Base-by-base conservation (phyloP, 2,329 filamentous ascomycete genomes). In the Acrocalymma vagum region DNA sequence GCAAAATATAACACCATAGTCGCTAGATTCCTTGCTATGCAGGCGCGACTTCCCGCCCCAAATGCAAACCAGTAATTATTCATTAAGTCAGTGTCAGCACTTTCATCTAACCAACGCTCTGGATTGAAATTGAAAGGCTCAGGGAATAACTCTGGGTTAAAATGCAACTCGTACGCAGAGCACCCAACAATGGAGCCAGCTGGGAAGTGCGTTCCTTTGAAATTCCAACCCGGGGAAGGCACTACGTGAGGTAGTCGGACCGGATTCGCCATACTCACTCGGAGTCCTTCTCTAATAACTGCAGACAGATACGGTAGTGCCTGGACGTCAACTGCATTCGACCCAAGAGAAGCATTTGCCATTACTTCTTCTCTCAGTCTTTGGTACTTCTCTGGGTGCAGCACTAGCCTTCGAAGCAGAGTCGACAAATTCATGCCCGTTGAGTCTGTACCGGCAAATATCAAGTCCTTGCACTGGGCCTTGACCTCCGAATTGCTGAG, bases 391-490 rank as follows among this genome's bases (percentile, higher is more conserved):
- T 51, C 46, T 1, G 61, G 59, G 38, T 55, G 28, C 29, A 58
- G 30, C 2, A 46, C 36, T 1, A 60, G 44, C 17, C 41, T 45
- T 17, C 55, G 52, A 18, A 55, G 48, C 20, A 64, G 50, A 1
- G 52, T 60, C 5, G 60, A 54, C 16, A 61, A 37, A 29, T 62
- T 65, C 60, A 63, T 61, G 3, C 58, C 56, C 2, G 60, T 59
- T 0, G 53, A 58, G 15, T 65, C 60, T 13, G 62, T 63, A 0
- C 63, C 63, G 3, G 63, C 63, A 14, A 67, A 64, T 9, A 67
- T 37, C 3, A 82, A 57, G 50, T 81, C 80, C 50, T 81, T 79
- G 47, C 76, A 73, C 49, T 82, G 78, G 1, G 76, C 72, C 27
- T 69, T 72, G 6, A 75, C 69, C 53, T 82, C 78, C 4, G 65